A percentile compares a stretch with the other conserved stretches of the same genome.
phyloP scores from a whole-genome alignment of 2,329 filamentous ascomycete species.

The Neofusicoccum ribis region DNA sequence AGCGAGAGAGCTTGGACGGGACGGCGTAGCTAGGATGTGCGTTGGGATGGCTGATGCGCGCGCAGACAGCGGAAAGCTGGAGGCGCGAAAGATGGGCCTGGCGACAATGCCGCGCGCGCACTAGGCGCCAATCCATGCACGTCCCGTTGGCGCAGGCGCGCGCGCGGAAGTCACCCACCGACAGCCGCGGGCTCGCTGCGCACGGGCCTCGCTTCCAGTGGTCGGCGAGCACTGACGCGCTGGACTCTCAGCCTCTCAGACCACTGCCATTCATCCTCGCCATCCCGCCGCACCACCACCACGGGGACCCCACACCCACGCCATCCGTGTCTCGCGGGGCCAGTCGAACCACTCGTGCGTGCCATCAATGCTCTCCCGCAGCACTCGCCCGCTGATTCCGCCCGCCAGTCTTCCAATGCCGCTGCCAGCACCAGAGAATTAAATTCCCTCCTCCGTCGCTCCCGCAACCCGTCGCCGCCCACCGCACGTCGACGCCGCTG shows the following conservation, averaged over 20 bases:
- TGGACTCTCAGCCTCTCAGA: background rate
- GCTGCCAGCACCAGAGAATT: background rate
- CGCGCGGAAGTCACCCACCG: too few relatives aligned
- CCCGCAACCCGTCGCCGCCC: background rate
- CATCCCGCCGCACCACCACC: background rate
- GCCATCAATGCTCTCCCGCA: background rate
- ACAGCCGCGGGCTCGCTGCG: too few relatives aligned
- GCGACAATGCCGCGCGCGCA: background rate
- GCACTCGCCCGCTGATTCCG: background rate
- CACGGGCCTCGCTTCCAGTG: too few relatives aligned
- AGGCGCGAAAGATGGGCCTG: background rate
- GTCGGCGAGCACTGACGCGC: too few relatives aligned
- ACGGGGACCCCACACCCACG: slow-evolving; percentile 10
- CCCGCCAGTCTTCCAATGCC: slow-evolving; percentile 10
- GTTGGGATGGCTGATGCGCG: background rate
- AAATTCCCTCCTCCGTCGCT: background rate
- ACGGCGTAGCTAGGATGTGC: background rate
- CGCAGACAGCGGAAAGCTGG: background rate
- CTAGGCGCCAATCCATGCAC: background rate
- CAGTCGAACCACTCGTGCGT: background rate
- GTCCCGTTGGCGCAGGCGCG: too few relatives aligned
- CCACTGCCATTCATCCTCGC: background rate
- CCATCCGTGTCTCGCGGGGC: background rate
- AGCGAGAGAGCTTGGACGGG: background rate
- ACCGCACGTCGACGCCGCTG: slow-evolving; percentile 73